Conservation (phyloP, 331 rosid genomes). For the Dryas integrifolia region DNA sequence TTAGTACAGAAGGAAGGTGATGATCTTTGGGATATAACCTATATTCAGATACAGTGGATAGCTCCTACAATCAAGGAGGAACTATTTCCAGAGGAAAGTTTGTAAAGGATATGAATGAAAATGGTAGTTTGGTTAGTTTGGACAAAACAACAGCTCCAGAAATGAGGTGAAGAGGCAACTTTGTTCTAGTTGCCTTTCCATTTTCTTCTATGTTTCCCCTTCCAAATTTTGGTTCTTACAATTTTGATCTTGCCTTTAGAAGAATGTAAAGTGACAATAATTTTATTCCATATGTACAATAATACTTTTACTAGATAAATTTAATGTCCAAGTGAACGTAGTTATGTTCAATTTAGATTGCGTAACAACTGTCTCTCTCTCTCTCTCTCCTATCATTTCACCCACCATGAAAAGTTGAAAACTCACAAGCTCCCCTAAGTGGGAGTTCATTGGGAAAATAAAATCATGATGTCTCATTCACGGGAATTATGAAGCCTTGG, state of each 20-base stretch:
- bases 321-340: neutral
- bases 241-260: conserved; percentile 3
- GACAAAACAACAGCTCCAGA: neutral
- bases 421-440: neutral
- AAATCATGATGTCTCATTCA: conserved; percentile 5
- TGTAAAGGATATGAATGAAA: neutral
- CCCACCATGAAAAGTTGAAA: neutral
- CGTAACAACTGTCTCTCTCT: too few species aligned
- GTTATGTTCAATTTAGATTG: too few species aligned
- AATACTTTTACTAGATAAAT: neutral
- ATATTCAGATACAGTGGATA: conserved; percentile 89
- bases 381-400: neutral
- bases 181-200: neutral
- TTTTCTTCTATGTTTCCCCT: neutral
- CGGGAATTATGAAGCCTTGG: conserved; percentile 10
- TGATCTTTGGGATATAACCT: conserved; percentile 80
- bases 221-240: neutral
- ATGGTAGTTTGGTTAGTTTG: too few species aligned
- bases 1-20: conserved; percentile 58
- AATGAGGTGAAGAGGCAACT: neutral
- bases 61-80: conserved; percentile 81
- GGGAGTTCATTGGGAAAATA: neutral
- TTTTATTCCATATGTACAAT: neutral
- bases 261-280: neutral
- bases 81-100: conserved; percentile 55